These are phyloP conservation scores for Komagataella kurtzmanii DNA, from an alignment of 805 yeast species.

Conservation along the genomic window DNA sequence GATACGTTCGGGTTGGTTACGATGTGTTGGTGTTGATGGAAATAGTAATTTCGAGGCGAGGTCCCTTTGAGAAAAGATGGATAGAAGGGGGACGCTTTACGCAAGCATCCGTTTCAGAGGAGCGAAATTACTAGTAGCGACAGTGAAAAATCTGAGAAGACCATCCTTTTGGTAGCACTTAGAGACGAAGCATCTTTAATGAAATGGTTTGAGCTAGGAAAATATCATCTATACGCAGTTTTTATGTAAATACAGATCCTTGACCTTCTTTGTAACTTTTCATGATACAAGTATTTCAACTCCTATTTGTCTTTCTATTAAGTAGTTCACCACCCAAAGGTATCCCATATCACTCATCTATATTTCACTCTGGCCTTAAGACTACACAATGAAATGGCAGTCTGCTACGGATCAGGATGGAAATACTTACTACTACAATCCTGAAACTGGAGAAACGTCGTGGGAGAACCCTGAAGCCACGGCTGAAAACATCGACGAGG, in stretches of 20 bases:
- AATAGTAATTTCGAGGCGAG: neutral
- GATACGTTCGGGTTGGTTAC: neutral
- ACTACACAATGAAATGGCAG: conserved; percentile 38
- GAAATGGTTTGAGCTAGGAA: too few species aligned
- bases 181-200: too few species aligned
- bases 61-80: neutral
- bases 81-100: neutral
- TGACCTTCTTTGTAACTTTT: too few species aligned
- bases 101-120: neutral
- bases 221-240: too few species aligned
- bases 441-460: conserved; percentile 50
- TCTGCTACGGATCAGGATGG: conserved; percentile 54
- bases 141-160: neutral
- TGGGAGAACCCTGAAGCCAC: conserved; percentile 71
- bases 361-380: neutral
- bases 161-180: too few species aligned
- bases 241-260: neutral
- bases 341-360: neutral
- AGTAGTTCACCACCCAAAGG: neutral
- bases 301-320: neutral
- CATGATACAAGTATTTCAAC: neutral
- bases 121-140: neutral
- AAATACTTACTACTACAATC: conserved; percentile 56
- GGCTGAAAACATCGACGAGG: conserved; percentile 5
- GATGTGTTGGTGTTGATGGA: neutral